A percentile compares a stretch with the other conserved stretches of the same genome.
Evolutionary conservation across 208 protist genomes (phyloP).

Genomic region (Trypanosoma cruzi): DNA sequence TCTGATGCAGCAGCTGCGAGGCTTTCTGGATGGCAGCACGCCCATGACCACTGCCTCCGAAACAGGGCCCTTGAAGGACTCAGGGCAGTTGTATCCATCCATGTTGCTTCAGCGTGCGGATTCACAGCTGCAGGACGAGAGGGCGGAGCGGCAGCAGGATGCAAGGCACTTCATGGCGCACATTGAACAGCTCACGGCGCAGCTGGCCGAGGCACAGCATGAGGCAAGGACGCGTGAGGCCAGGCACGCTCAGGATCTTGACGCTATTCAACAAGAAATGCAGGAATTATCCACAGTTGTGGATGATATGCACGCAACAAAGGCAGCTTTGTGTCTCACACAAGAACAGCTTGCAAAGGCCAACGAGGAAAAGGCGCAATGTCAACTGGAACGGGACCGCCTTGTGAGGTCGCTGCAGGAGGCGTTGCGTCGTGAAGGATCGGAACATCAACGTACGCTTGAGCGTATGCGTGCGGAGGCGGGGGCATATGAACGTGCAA

Average conservation of each 20-base stretch:
- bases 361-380: not conserved
- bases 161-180: constrained; percentile 5
- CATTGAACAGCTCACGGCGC: constrained; percentile 20
- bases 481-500: not conserved
- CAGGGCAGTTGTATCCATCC: not conserved
- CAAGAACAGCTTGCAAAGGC: constrained; percentile 5
- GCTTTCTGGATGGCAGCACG: not conserved
- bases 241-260: constrained; percentile 19
- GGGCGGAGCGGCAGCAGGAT: constrained; percentile 16
- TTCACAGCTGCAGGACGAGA: constrained; percentile 12
- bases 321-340: constrained; percentile 1
- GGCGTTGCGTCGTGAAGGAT: constrained; percentile 14
- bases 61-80: not conserved
- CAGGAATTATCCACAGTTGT: constrained; percentile 18
- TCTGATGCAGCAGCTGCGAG: constrained; percentile 33
- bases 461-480: not conserved
- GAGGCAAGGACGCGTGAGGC: constrained; percentile 9
- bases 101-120: constrained; percentile 3
- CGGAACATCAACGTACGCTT: no score
- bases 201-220: constrained; percentile 7
- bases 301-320: constrained; percentile 9
- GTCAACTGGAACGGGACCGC: constrained; percentile 13
- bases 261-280: constrained; percentile 26
- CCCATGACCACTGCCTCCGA: not conserved
- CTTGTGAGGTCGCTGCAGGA: constrained; percentile 19